Percentiles rank a stretch among this genome's conserved stretches.
phyloP scores from a whole-genome alignment of 2,329 filamentous ascomycete genomes.

The Rhynchosporium agropyri region DNA sequence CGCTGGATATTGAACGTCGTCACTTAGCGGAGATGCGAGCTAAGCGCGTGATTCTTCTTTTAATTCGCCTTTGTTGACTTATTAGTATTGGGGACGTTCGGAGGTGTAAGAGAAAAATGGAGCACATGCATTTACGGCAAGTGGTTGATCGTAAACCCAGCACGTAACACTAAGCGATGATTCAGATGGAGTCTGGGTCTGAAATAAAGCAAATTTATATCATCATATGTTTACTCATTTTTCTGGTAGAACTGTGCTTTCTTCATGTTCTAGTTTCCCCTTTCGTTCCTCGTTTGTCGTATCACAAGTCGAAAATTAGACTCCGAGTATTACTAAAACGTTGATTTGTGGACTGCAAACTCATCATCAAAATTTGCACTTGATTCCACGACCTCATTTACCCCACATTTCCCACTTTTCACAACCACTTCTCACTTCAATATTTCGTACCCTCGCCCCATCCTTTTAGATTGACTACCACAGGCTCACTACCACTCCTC shows the following conservation, averaged over 20 bases:
- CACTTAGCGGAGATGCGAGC: too few species aligned
- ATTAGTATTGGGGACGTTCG: neutral
- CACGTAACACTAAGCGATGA: neutral
- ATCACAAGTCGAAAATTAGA: too few species aligned
- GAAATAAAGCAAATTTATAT: neutral
- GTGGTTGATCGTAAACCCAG: neutral
- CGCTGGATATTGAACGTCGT: slow-evolving; percentile 6
- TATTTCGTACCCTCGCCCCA: slow-evolving; percentile 48
- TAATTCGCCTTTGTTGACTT: slow-evolving; percentile 16
- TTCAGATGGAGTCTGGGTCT: neutral
- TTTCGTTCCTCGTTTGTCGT: too few species aligned
- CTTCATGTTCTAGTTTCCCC: too few species aligned
- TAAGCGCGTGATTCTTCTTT: neutral
- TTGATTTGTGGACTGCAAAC: too few species aligned
- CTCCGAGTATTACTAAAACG: too few species aligned
- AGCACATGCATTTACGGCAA: neutral
- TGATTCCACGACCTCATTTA: too few species aligned
- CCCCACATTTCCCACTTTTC: neutral
- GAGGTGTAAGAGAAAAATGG: slow-evolving; percentile 10
- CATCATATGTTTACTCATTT: too few species aligned
- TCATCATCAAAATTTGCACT: too few species aligned
- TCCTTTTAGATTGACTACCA: slow-evolving; percentile 63
- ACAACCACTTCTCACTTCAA: neutral
- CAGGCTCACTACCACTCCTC: slow-evolving; percentile 60
- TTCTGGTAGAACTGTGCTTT: too few species aligned